Evolutionary conservation across 495 filamentous ascomycete species (phyloP).

Genomic region (Penicillium soppii): DNA sequence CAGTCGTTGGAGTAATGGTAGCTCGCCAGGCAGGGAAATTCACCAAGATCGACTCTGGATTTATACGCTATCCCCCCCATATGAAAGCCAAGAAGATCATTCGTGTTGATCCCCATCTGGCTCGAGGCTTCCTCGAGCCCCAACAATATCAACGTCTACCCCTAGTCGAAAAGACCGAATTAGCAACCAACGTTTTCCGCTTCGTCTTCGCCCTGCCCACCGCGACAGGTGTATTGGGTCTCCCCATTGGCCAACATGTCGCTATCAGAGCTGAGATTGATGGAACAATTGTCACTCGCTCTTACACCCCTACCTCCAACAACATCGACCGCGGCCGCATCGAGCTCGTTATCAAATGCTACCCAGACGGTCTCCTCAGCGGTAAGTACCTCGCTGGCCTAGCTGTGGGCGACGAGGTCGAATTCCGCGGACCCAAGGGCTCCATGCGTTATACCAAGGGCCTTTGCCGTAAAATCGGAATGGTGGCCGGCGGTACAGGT

Average conservation of each 20-base stretch:
- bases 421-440: slow-evolving; percentile 51
- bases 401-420: slow-evolving; percentile 39
- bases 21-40: slow-evolving; percentile 24
- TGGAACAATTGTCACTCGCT: slow-evolving; percentile 41
- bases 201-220: slow-evolving; percentile 50
- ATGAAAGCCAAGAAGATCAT: slow-evolving; percentile 28
- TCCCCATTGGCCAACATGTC: slow-evolving; percentile 55
- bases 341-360: slow-evolving; percentile 50
- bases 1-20: slow-evolving; percentile 20
- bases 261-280: slow-evolving; percentile 47
- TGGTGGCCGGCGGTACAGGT: slow-evolving; percentile 55
- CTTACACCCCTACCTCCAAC: slow-evolving; percentile 54
- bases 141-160: slow-evolving; percentile 45
- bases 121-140: slow-evolving; percentile 42
- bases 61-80: slow-evolving; percentile 40
- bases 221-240: slow-evolving; percentile 39
- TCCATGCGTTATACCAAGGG: slow-evolving; percentile 41
- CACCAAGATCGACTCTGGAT: slow-evolving; percentile 33
- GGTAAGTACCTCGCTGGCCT: slow-evolving; percentile 47
- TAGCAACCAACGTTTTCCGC: slow-evolving; percentile 48
- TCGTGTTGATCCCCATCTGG: slow-evolving; percentile 32
- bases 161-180: slow-evolving; percentile 39
- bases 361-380: slow-evolving; percentile 48
- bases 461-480: slow-evolving; percentile 38
- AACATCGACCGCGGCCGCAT: slow-evolving; percentile 46